Evolutionary conservation across 1,284 basidiomycete genomes (phyloP), one percentile per base, ranked within the genome.

Genomic region (Ceratobasidium sp.): DNA sequence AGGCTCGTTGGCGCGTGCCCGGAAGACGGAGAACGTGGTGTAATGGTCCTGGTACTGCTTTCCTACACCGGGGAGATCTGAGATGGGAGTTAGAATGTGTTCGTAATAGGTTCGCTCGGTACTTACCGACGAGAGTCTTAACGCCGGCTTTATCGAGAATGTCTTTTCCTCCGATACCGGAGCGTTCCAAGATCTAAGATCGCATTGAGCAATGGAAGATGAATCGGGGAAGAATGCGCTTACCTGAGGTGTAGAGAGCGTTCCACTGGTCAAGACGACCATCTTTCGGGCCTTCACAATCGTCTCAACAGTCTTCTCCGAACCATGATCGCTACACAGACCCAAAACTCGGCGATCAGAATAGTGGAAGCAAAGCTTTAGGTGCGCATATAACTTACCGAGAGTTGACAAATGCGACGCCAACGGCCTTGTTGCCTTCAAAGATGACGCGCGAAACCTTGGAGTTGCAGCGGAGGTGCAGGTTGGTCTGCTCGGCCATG

Each of bases 1-100:
- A 29, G 82, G 80, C 64, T 84, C 88, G 79, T 91, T 90, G 78
- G 91, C 89, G 15, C 88, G 89, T 27, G 90, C 90, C 75, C 90
- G 90, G 81, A 81, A 92, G 76, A 92, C 89, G 90, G 75, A n/a
- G n/a, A 27, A 53, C 48, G 89, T 91, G 3, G 91, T 91, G 80
- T 91, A 91, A 80, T 92, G 91, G 78, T 91, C 91, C 80, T 91
- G 89, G 80, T 91, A 92, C 81, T 91, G 83, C 81, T 91, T 89
- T 44, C 89, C 90, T 73, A 92, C 91, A 63, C 91, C 90, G 19
- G 90, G 89, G 74, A 92, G 85, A 78, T 92, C 90, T 78, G 88
- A 89, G 76, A 91, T 88, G 72, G 89, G 80, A 90, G 24, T 50
- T 59, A 31, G 47, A 29, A 47, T 31, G 29, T 9, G 19, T 1